Base-by-base conservation (phyloP, 2,329 filamentous ascomycete species). In the Ophiostoma quercus region DNA sequence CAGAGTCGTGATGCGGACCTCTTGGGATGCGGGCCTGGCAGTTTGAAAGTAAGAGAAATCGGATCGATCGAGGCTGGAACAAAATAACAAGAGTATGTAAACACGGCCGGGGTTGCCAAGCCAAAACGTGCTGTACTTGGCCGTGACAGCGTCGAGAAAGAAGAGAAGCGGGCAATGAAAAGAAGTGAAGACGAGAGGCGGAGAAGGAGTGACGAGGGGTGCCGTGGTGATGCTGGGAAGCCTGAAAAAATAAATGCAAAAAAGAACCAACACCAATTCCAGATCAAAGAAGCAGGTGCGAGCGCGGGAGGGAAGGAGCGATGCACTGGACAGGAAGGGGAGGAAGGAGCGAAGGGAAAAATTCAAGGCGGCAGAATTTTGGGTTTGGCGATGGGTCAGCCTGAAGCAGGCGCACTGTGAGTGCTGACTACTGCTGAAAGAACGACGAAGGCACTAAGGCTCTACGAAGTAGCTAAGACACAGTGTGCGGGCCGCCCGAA, bases 281-380 rank as follows among this genome's bases (percentile, higher is more conserved):
- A 47, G 57, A 41, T 41, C 34, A 63, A 32, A 16, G 16, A 63
- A 29, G 60, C 11, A 63, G 62, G 34, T 65, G 32, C 47, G 57
- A 19, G 39, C 43, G 66, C 16, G 66, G 41, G 51, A 37, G 57
- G 43, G 34, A 43, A 32, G 22, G 29, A 39, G 43, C 34, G 69
- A 70, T n/a, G 51, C 51, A 57, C 51, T 57, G 51, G 51, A 57
- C 9, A 25, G 51, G 51, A 57, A 14, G 22, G 22, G 25, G 51
- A 57, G 16, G 22, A 57, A 57, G 8, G 22, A 29, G 63, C n/a
- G 43, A 32, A 25, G 65, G 65, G 37, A 63, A 67, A 60, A 60
- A 67, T 62, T 67, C 47, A 67, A 66, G 62, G 69, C 60, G 37
- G 60, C 66, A 68, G 43, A 71, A 66, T 16, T 66, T 43, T 25